These are phyloP conservation scores for Leptographium flavum DNA, from an alignment of 2,329 filamentous ascomycete species.

Conservation along the genomic window DNA sequence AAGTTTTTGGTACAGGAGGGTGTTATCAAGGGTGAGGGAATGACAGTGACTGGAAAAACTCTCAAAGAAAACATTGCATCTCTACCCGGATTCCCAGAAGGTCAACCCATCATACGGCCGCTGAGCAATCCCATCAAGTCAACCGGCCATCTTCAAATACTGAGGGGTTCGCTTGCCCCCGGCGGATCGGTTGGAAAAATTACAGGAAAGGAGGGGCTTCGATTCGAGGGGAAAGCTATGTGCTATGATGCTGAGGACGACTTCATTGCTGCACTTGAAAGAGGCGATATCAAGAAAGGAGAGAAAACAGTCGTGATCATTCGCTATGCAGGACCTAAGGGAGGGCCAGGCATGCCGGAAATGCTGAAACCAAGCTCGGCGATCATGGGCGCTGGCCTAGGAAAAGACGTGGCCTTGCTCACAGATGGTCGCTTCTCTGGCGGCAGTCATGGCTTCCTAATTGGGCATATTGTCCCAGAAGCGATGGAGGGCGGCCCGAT, in stretches of 20 bases:
- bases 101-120: conserved; percentile 71
- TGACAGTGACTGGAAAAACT: conserved; percentile 82
- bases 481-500: conserved; percentile 78
- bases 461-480: conserved; percentile 79
- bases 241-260: conserved; percentile 76
- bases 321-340: conserved; percentile 86
- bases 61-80: conserved; percentile 70
- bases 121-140: conserved; percentile 73
- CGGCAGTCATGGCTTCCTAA: conserved; percentile 74
- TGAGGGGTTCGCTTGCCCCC: conserved; percentile 72
- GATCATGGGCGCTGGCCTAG: conserved; percentile 80
- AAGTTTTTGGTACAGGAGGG: conserved; percentile 77
- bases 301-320: conserved; percentile 87
- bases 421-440: conserved; percentile 68
- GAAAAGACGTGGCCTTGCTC: conserved; percentile 59
- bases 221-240: conserved; percentile 65
- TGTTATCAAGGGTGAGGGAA: conserved; percentile 63
- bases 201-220: conserved; percentile 82
- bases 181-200: conserved; percentile 86
- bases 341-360: conserved; percentile 88
- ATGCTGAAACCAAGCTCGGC: conserved; percentile 87
- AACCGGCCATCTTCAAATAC: conserved; percentile 79
- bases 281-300: conserved; percentile 64
- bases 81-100: conserved; percentile 58
- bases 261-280: conserved; percentile 64